Percentiles rank a stretch among this genome's conserved stretches.
phyloP scores from a whole-genome alignment of 305 asterid species.

The Coffea humblotiana region DNA sequence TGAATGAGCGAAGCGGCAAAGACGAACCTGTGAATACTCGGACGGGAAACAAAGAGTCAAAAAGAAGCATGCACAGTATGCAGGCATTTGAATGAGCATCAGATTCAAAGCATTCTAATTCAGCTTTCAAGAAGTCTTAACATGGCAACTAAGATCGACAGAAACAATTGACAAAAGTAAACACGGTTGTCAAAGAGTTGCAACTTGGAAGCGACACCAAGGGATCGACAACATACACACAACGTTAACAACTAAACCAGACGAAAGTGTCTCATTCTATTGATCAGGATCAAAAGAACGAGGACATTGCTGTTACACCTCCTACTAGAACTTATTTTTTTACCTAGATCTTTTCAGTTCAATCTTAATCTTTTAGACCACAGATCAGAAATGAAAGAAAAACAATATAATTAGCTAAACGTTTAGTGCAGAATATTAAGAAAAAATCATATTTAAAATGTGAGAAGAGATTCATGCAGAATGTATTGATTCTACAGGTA shows the following conservation, averaged over 20 bases:
- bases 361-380: neutral
- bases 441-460: neutral
- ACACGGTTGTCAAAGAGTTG: neutral
- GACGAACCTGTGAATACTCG: no score
- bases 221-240: neutral
- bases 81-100: neutral
- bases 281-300: neutral
- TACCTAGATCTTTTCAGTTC: neutral
- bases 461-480: neutral
- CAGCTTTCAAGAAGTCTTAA: neutral
- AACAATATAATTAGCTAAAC: neutral
- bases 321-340: neutral
- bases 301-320: neutral
- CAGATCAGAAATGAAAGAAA: neutral
- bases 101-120: neutral
- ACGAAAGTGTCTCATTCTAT: neutral
- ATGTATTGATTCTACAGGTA: neutral
- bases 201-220: neutral
- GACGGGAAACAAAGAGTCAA: neutral
- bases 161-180: neutral
- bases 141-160: neutral
- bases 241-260: neutral
- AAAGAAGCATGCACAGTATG: neutral
- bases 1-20: neutral
- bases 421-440: neutral